Base-by-base conservation (phyloP, 306 rosid species). In the Cucumis hystrix region DNA sequence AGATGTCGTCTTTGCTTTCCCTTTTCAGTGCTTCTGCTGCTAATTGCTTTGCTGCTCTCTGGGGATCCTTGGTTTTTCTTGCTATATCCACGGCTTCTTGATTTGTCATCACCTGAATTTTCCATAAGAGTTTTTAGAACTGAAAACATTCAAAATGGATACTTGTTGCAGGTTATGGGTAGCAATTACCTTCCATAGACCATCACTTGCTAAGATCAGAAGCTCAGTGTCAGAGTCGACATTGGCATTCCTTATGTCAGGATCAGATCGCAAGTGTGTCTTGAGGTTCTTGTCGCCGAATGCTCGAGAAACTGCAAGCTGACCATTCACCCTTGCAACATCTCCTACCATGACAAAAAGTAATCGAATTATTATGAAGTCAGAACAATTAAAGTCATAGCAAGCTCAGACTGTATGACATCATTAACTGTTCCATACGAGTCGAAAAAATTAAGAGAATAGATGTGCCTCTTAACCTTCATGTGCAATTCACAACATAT, bases 301-400 rank as follows among this genome's bases (percentile, higher is more conserved):
- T 41, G 97, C 97, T 78, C 97, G 87, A 78, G 97, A 87, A 78
- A 92, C 96, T 28, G 96, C 97, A n/a, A 92, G 96, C 83, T 92
- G 97, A 30, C 97, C 97, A 18, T 92, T 92, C 81, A 92, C 97
- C 84, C 96, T 83, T 70, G 96, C 97, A 78, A 90, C 97, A 79
- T 92, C 97, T 35, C 97, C 96, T 92, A 85, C 78, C 20, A 69
- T 51, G 78, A 47, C 47, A 68, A 37, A 62, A 10, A 54, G 28
- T 4, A n/a, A 75, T 18, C 68, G 14, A n/a, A 75, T 30, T 51
- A 18, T 18, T 52, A 17, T 33, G n/a, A 33, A 47, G 58, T 47
- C 21, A 9, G 5, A 11, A 67, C 35, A n/a, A 67, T 20, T 41
- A 61, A 40, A 18, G n/a, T 21, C 68, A 37, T 41, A 51, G 62